Percentiles rank a stretch among this genome's conserved stretches.
Conservation (phyloP, 1,284 basidiomycete species). For the Moesziomyces aphidis region DNA sequence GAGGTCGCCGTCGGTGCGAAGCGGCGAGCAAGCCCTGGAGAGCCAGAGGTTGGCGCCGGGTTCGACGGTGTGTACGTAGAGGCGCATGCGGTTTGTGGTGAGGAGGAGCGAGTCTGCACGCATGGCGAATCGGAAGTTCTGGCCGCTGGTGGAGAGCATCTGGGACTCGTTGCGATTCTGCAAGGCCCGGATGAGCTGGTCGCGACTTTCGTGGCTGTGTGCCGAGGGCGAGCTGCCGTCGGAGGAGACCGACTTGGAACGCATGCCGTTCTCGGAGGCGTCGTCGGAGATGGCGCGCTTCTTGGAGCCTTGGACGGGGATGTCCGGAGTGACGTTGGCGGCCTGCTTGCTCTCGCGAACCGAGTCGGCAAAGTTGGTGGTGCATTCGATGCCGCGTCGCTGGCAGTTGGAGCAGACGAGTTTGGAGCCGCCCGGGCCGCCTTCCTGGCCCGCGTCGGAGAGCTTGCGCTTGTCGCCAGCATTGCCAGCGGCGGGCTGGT, state of each 20-base stretch:
- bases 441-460: slow-evolving; percentile 31
- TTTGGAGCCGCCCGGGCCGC: slow-evolving; percentile 6
- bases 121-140: slow-evolving; percentile 36
- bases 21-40: slow-evolving; percentile 43
- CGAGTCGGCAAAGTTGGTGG: slow-evolving; percentile 53
- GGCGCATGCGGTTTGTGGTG: slow-evolving; percentile 47
- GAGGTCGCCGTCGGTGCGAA: slow-evolving; percentile 44
- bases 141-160: slow-evolving; percentile 22
- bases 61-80: slow-evolving; percentile 51
- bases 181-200: slow-evolving; percentile 30
- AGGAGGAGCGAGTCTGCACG: slow-evolving; percentile 50
- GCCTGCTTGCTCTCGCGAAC: slow-evolving; percentile 46
- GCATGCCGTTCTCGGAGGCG: slow-evolving; percentile 29
- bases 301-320: slow-evolving; percentile 20
- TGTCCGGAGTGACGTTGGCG: slow-evolving; percentile 9
- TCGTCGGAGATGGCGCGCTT: slow-evolving; percentile 42
- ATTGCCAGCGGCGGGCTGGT: slow-evolving; percentile 6
- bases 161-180: slow-evolving; percentile 33
- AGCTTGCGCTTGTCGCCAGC: slow-evolving; percentile 48
- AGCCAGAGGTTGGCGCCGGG: slow-evolving; percentile 51
- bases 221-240: slow-evolving; percentile 24
- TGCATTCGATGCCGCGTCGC: slow-evolving; percentile 50
- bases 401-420: slow-evolving; percentile 53
- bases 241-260: slow-evolving; percentile 37
- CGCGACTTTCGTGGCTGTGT: slow-evolving; percentile 15